These are phyloP conservation scores for Ceriops decandra DNA, from an alignment of 345 rosid genomes.

Conservation along the genomic window DNA sequence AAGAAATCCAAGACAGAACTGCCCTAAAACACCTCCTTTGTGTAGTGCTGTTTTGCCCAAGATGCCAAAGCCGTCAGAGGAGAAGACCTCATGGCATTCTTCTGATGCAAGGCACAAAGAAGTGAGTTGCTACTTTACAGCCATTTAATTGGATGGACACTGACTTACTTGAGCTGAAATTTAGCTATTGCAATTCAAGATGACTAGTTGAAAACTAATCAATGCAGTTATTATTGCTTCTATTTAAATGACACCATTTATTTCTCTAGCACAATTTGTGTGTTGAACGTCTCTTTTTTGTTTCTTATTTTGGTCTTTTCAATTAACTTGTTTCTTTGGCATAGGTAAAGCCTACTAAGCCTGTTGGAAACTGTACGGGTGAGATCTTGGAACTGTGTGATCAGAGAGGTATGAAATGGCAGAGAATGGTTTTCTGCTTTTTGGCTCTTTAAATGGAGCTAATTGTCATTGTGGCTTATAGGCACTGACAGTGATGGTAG, in stretches of 20 bases:
- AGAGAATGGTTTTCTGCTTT: slow-evolving; percentile 36
- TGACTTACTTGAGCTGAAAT: too few species aligned
- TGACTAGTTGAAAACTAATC: too few species aligned
- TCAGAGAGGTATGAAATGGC: slow-evolving; percentile 56
- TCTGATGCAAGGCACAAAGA: slow-evolving; percentile 24
- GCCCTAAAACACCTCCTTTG: slow-evolving; percentile 36
- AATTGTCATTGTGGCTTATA: slow-evolving; percentile 27
- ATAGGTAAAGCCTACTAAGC: slow-evolving; percentile 41
- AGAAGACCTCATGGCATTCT: slow-evolving; percentile 19
- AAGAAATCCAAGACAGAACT: slow-evolving; percentile 26
- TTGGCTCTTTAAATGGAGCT: slow-evolving; percentile 29
- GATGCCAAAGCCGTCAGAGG: slow-evolving; percentile 29
- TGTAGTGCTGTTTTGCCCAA: slow-evolving; percentile 23
- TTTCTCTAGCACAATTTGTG: too few species aligned
- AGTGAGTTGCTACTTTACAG: slow-evolving; percentile 27
- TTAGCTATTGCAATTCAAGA: too few species aligned
- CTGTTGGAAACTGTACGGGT: slow-evolving; percentile 20
- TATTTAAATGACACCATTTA: too few species aligned
- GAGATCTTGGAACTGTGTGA: slow-evolving; percentile 23
- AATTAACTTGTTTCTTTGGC: background rate
- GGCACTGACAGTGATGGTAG: slow-evolving; percentile 32
- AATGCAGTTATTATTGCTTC: too few species aligned
- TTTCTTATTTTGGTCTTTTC: too few species aligned
- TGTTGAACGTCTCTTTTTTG: too few species aligned
- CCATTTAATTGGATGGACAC: too few species aligned